Conservation (phyloP, 1,139 yeast genomes). For the Lodderomyces oxycetoniae region DNA sequence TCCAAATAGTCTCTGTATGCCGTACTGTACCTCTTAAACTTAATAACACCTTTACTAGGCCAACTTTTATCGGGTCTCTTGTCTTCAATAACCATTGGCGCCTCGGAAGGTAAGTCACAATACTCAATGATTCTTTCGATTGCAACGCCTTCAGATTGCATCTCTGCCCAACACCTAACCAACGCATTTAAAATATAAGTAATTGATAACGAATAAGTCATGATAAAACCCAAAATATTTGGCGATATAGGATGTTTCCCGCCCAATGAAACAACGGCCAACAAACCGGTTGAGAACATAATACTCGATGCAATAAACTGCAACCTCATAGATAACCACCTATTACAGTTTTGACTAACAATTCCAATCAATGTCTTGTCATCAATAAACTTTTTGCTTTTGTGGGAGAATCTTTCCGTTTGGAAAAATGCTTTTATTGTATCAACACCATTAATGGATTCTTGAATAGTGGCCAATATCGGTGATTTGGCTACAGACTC, state of each 20-base stretch:
- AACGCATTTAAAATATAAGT: slow-evolving; percentile 25
- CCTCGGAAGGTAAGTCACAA: slow-evolving; percentile 25
- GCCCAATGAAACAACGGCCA: slow-evolving; percentile 21
- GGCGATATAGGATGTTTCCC: slow-evolving; percentile 22
- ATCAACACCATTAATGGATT: slow-evolving; percentile 55
- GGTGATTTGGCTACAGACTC: slow-evolving; percentile 42
- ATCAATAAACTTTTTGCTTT: slow-evolving; percentile 54
- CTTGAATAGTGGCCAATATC: slow-evolving; percentile 60
- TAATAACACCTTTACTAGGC: slow-evolving; percentile 28
- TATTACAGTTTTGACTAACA: slow-evolving; percentile 23
- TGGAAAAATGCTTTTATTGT: slow-evolving; percentile 58
- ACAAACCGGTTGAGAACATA: slow-evolving; percentile 22
- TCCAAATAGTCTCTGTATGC: slow-evolving; percentile 31
- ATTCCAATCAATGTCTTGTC: slow-evolving; percentile 49
- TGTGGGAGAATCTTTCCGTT: slow-evolving; percentile 45
- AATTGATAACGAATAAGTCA: slow-evolving; percentile 29
- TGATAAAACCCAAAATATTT: slow-evolving; percentile 30
- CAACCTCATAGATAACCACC: slow-evolving; percentile 35
- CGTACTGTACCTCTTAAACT: slow-evolving; percentile 27
- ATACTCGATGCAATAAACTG: slow-evolving; percentile 27
- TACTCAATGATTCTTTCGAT: slow-evolving; percentile 32
- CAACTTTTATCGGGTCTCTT: slow-evolving; percentile 23
- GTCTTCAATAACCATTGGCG: slow-evolving; percentile 23
- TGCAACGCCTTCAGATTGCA: slow-evolving; percentile 29
- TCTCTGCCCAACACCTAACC: slow-evolving; percentile 29